Conservation (phyloP, 2,329 filamentous ascomycete species). For the Phyllosticta citrichinensis region DNA sequence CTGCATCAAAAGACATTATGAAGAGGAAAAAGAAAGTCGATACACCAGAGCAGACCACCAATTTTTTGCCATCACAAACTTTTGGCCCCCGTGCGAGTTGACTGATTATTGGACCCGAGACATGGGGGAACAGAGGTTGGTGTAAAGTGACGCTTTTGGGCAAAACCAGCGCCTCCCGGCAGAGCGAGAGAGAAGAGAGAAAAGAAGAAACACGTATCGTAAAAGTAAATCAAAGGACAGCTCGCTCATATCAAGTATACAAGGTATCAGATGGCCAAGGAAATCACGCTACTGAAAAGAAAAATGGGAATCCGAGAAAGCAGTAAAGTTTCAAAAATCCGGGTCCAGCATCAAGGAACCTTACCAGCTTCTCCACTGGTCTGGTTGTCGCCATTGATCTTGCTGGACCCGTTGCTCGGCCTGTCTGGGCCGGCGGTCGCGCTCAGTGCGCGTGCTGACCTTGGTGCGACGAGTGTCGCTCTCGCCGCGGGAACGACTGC, state of each 20-base stretch:
- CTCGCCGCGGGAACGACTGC: slow-evolving; percentile 5
- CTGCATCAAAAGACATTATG: neutral
- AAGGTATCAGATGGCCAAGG: neutral
- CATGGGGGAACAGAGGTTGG: neutral
- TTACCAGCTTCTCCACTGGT: neutral
- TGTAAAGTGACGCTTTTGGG: neutral
- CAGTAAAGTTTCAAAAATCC: neutral
- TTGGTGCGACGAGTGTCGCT: neutral
- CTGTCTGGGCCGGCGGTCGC: neutral
- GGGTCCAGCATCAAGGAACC: neutral
- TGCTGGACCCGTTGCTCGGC: neutral
- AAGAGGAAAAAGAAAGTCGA: neutral
- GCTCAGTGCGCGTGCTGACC: neutral
- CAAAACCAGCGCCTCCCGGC: neutral
- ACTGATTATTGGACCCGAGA: neutral
- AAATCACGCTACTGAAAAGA: neutral
- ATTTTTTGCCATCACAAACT: neutral
- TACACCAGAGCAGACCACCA: neutral
- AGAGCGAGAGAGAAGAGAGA: neutral
- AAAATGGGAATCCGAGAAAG: neutral
- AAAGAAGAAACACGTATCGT: neutral
- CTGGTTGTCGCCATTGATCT: neutral
- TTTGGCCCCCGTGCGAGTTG: neutral
- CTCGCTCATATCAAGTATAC: neutral
- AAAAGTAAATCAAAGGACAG: neutral